Conservation (phyloP, 495 filamentous ascomycete genomes). For the Recurvomyces mirabilis region DNA sequence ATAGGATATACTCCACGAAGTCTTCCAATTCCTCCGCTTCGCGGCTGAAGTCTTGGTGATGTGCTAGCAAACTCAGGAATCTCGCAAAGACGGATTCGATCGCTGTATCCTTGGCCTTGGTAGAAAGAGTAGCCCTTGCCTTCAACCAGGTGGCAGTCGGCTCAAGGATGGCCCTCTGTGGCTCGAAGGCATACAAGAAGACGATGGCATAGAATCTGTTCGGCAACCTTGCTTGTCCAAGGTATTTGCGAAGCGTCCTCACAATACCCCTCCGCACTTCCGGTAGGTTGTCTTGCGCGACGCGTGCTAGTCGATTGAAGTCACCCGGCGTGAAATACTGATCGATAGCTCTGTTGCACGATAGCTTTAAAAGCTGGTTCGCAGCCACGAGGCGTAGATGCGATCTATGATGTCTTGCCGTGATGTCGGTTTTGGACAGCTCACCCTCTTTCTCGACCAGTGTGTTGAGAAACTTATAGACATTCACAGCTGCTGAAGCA, state of each 20-base stretch:
- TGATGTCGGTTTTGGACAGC: constrained; percentile 58
- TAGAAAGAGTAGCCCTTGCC: constrained; percentile 49
- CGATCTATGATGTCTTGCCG: constrained; percentile 61
- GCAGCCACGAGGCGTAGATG: constrained; percentile 73
- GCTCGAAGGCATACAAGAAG: constrained; percentile 87
- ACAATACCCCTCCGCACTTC: constrained; percentile 70
- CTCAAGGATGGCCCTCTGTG: constrained; percentile 51
- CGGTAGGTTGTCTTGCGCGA: constrained; percentile 64
- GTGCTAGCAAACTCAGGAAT: constrained; percentile 75
- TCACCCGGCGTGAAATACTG: constrained; percentile 54
- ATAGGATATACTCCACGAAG: constrained; percentile 75
- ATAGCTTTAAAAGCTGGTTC: constrained; percentile 73
- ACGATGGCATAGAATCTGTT: constrained; percentile 75
- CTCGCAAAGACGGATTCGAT: constrained; percentile 82
- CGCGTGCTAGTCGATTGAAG: constrained; percentile 69
- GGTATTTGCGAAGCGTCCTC: constrained; percentile 75
- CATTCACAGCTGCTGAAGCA: constrained; percentile 50
- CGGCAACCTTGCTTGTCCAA: constrained; percentile 50
- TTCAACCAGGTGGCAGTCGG: constrained; percentile 80
- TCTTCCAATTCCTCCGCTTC: constrained; percentile 61
- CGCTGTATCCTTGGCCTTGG: constrained; percentile 42
- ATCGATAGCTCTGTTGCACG: constrained; percentile 58
- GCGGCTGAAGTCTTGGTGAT: constrained; percentile 81
- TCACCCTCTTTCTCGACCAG: constrained; percentile 68
- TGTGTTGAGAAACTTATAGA: constrained; percentile 67